Percentiles rank a stretch among this genome's conserved stretches.
Evolutionary conservation across 768 basidiomycete species (phyloP).

Genomic region (Neoboletus magnificus): DNA sequence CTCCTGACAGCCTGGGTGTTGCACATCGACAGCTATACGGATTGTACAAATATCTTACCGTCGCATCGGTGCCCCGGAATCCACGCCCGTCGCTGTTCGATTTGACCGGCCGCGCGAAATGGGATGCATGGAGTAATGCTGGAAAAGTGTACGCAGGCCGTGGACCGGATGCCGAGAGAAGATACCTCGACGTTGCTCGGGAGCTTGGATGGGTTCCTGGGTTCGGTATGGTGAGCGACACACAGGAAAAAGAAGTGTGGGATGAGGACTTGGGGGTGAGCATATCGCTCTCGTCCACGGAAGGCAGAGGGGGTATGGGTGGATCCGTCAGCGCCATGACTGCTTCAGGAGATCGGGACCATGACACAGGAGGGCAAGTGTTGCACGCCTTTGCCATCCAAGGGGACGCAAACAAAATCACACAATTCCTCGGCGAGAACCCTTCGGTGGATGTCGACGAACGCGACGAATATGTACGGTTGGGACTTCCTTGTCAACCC

Average conservation of each 20-base stretch:
- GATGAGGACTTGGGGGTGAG: constrained; percentile 38
- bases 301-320: constrained; percentile 46
- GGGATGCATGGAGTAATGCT: constrained; percentile 73
- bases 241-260: constrained; percentile 37
- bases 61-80: constrained; percentile 50
- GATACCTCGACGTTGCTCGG: constrained; percentile 68
- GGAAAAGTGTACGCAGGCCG: constrained; percentile 46
- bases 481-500: neutral
- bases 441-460: constrained; percentile 52
- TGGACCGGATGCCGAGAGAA: constrained; percentile 49
- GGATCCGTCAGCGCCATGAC: constrained; percentile 59
- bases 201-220: constrained; percentile 65
- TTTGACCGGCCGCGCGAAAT: constrained; percentile 76
- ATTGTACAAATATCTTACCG: constrained; percentile 73
- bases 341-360: constrained; percentile 35
- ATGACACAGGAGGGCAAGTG: constrained; percentile 40
- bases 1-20: constrained; percentile 25
- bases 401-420: constrained; percentile 48
- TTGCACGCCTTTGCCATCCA: constrained; percentile 64
- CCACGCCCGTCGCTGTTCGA: constrained; percentile 76
- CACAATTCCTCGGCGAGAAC: constrained; percentile 40
- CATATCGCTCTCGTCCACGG: constrained; percentile 20
- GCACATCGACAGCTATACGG: constrained; percentile 67
- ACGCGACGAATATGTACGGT: constrained; percentile 70
- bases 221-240: constrained; percentile 4